These are phyloP conservation scores for Hortaea werneckii DNA, from an alignment of 2,329 filamentous ascomycete species.

Conservation along the genomic window DNA sequence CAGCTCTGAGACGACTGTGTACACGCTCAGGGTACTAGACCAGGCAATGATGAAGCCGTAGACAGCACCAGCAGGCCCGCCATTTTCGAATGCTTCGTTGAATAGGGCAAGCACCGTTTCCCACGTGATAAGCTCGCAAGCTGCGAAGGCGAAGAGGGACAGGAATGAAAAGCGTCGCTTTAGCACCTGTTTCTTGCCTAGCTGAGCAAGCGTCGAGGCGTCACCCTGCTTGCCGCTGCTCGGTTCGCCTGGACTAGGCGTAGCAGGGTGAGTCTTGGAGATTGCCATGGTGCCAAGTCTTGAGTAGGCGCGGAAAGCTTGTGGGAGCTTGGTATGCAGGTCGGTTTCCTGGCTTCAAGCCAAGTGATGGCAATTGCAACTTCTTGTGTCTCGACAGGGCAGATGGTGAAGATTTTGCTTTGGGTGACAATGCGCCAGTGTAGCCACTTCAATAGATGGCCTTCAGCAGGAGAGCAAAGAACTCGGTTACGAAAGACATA, in stretches of 20 bases:
- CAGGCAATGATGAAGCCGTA: conserved; percentile 45
- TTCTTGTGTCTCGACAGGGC: neutral
- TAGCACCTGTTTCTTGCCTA: conserved; percentile 38
- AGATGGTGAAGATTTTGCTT: neutral
- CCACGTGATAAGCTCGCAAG: conserved; percentile 38
- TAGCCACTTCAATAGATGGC: conserved; percentile 15
- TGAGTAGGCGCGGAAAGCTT: neutral
- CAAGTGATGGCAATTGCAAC: neutral
- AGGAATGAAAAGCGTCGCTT: conserved; percentile 34
- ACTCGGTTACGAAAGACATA: conserved; percentile 24
- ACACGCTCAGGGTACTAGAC: conserved; percentile 38
- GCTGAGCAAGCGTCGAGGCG: conserved; percentile 29
- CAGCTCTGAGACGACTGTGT: conserved; percentile 38
- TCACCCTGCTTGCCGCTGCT: conserved; percentile 16
- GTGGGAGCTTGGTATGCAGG: neutral
- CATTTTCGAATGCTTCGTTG: conserved; percentile 33
- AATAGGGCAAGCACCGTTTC: conserved; percentile 37
- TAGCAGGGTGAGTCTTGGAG: neutral
- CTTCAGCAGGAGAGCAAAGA: conserved; percentile 26
- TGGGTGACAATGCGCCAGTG: neutral
- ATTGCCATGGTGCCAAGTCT: neutral
- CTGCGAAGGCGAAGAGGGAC: conserved; percentile 35
- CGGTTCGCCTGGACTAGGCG: neutral
- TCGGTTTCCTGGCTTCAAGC: no score
- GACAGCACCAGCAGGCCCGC: conserved; percentile 39